Base-by-base conservation (phyloP, 2,329 filamentous ascomycete genomes). In the Beauveria scarabaeidicola region DNA sequence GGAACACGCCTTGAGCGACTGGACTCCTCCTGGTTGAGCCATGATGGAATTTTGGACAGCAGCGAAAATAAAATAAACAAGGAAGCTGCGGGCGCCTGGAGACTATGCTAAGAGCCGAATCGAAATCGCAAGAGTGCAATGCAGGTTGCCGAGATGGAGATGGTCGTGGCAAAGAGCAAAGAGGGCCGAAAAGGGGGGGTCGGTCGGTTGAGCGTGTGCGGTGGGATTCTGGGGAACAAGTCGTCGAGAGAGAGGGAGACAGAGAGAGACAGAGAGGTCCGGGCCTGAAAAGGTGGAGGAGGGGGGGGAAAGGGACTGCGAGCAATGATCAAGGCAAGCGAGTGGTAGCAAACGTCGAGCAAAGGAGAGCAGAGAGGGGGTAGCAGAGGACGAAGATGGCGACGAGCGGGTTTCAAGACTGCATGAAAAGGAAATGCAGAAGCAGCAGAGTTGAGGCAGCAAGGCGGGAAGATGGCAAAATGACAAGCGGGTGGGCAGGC, bases 1-100 rank as follows among this genome's bases (percentile, higher is more conserved):
- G 50, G 61, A 55, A 73, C 79, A 67, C 79, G 94, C 91, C 90
- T 96, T 96, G 73, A 96, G 79, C 68, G 90, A 95, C 79, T 95
- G 90, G 70, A 92, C 93, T 70, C 89, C 89, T 63, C 89, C 89
- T 63, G 87, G 88, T 75, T 88, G 86, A 70, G 89, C 88, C 82
- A 93, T 93, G 81, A 84, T 65, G 66, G 11, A 64, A 68, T 44
- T 27, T 15, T 44, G 19, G 19, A 19, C 19, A 36, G 41, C 9
- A 25, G n/a, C n/a, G 17, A 36, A 46, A 46, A n/a, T 25, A 29
- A 41, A 29, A n/a, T 17, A 43, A 44, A 32, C 7, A 19, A 15
- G 32, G 1, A 29, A 58, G 25, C n/a, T 21, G 47, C 8, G 23
- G 13, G 47, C 27, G 10, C 2, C 11, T 5, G 27, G 40, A 19